A percentile compares a stretch with the other conserved stretches of the same genome.
Conservation (phyloP, 768 basidiomycete genomes). For the Mycena vitilis region DNA sequence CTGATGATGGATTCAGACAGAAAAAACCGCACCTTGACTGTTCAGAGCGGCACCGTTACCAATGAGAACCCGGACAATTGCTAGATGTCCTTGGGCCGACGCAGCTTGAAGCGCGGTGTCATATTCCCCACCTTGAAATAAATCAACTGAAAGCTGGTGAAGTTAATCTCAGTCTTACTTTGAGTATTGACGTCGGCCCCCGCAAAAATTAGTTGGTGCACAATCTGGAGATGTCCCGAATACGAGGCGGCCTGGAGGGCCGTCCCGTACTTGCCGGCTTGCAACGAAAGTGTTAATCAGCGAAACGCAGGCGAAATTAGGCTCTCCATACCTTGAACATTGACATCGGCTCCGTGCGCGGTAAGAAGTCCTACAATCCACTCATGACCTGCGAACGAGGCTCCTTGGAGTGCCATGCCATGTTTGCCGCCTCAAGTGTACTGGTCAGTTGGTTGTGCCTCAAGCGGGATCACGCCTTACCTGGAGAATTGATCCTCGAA, state of each 20-base stretch:
- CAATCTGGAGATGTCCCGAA: slow-evolving; percentile 1
- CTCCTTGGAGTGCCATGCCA: too few species aligned
- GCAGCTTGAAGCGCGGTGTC: slow-evolving; percentile 2
- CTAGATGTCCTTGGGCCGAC: background rate
- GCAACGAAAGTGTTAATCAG: background rate
- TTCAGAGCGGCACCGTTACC: slow-evolving; percentile 1
- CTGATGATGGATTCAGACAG: background rate
- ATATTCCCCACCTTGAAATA: slow-evolving; percentile 2
- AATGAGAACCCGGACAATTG: background rate
- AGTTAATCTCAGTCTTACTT: background rate
- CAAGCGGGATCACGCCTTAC: too few species aligned
- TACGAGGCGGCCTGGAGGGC: slow-evolving; percentile 4
- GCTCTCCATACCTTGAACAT: background rate
- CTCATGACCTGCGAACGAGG: too few species aligned
- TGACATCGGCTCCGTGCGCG: background rate
- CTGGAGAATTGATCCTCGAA: too few species aligned
- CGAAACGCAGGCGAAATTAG: background rate
- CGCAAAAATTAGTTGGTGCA: background rate
- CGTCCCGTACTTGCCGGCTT: background rate
- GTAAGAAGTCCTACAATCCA: too few species aligned
- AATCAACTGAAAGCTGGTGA: background rate
- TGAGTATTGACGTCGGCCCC: background rate
- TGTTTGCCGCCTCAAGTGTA: too few species aligned
- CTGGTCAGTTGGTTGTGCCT: too few species aligned
- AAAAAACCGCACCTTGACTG: background rate